Evolutionary conservation across 768 basidiomycete genomes (phyloP).

Genomic region (Lentinula boryana): DNA sequence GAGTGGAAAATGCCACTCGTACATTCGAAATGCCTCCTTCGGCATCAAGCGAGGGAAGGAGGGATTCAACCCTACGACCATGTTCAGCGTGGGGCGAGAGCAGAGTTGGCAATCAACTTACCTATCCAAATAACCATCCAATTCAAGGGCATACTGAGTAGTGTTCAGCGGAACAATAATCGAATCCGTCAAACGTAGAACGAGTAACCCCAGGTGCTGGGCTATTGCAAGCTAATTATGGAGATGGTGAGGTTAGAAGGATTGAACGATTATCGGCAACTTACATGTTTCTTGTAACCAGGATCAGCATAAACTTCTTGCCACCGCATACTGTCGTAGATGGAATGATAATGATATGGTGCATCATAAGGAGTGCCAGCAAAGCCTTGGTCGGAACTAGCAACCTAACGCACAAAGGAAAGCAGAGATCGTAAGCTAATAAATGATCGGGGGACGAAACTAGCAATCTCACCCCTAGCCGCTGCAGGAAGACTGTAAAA

Average conservation of each 20-base stretch:
- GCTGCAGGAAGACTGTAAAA: constrained; percentile 88
- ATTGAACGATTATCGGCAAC: constrained; percentile 13
- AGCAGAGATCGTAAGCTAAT: not conserved
- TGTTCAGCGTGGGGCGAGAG: not conserved
- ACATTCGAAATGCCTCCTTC: constrained; percentile 10
- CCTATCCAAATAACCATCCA: constrained; percentile 13
- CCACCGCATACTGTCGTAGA: constrained; percentile 71
- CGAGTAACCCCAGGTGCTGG: constrained; percentile 48
- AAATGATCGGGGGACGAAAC: not conserved
- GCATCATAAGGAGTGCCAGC: constrained; percentile 42
- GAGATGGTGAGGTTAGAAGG: not conserved
- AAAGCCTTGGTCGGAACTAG: constrained; percentile 40
- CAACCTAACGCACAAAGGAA: constrained; percentile 22
- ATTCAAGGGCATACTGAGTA: constrained; percentile 54
- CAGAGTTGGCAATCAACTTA: not conserved
- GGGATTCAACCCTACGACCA: constrained; percentile 4
- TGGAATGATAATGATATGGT: constrained; percentile 71
- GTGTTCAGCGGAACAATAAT: constrained; percentile 62
- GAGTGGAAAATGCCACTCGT: constrained; percentile 29
- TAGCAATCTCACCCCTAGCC: constrained; percentile 48
- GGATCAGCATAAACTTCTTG: constrained; percentile 74
- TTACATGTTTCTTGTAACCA: constrained; percentile 66
- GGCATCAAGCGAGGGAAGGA: constrained; percentile 2
- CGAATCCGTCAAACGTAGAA: constrained; percentile 47
- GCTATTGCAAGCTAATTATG: constrained; percentile 45